phyloP scores from a whole-genome alignment of 257 asterid species.

The Salvia hispanica region DNA sequence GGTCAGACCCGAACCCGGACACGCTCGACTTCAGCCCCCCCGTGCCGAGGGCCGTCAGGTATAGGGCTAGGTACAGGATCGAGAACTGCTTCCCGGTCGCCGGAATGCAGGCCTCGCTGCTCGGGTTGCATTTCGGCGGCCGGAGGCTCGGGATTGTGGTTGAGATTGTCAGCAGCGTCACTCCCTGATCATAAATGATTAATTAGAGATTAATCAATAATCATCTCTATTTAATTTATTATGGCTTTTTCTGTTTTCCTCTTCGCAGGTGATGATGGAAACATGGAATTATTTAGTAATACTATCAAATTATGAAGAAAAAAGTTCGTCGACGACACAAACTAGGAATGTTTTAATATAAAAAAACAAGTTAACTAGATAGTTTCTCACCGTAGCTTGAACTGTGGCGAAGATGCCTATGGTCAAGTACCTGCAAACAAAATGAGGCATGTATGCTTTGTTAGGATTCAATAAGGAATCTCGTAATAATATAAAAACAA shows the following conservation, averaged over 20 bases:
- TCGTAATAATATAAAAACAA: background rate
- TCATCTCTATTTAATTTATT: too few relatives aligned
- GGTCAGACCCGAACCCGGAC: constrained; percentile 88
- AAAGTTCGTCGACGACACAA: background rate
- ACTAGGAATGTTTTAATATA: background rate
- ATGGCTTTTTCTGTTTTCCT: constrained; percentile 6
- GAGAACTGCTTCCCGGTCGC: constrained; percentile 59
- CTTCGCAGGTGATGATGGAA: constrained; percentile 3
- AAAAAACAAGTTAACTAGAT: too few relatives aligned
- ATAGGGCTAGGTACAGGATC: constrained; percentile 61
- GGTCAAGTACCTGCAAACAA: constrained; percentile 59
- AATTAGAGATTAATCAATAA: too few relatives aligned
- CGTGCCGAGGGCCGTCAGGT: constrained; percentile 83
- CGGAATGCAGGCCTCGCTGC: constrained; percentile 51
- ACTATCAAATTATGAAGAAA: background rate
- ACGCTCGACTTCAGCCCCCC: constrained; percentile 89
- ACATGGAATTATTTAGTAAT: background rate
- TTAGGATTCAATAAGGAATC: too few relatives aligned
- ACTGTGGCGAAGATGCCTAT: constrained; percentile 72
- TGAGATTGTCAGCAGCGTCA: constrained; percentile 66
- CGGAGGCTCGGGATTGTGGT: constrained; percentile 64
- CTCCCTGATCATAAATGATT: constrained; percentile 35
- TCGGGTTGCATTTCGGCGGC: constrained; percentile 64
- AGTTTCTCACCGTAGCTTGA: constrained; percentile 65
- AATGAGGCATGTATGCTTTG: background rate